Base-by-base conservation (phyloP, 192 early-diverging fungal species). In the Thamnidium elegans region DNA sequence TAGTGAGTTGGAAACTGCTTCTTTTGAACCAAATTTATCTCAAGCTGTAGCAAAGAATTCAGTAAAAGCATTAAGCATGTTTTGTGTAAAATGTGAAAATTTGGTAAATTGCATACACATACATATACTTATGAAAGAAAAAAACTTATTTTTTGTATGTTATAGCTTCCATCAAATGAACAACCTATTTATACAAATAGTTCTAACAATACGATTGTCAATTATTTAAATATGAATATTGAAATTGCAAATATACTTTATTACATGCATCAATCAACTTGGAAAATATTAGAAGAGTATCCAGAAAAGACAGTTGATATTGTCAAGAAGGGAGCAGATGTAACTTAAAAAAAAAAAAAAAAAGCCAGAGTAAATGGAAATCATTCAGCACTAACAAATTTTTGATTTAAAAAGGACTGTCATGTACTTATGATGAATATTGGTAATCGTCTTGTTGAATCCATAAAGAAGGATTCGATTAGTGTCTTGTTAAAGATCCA, bases 1-100 rank as follows among this genome's bases (percentile, higher is more conserved):
- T 55, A 87, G 86, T 50, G 88, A 90, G 66, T 64, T 90, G 30
- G 84, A 89, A 42, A 76, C 72, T 23, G 84, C 80, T 3, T 87
- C 86, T 62, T 86, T 90, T 68, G 88, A 89, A 63, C 54, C 71
- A 4, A 58, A 73, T 14, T 61, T 90, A 13, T 20, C 84, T 10
- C 68, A 78, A 55, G 50, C 71, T 13, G 75, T 89, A 0, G 64
- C 78, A 7, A 81, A 80, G 23, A 87, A 89, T 63, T 79, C 72
- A 4, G 56, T 67, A 26, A 87, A 86, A 63, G 79, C 86, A 11
- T 50, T 87, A 43, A 87, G 76, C 53, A 80, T 84, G 78, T 89
- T 77, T 72, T 61, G 75, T 48, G 68, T 67, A 4, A 86, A 88
- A 62, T 78, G 79, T 20, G 84, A 87, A 62, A 67, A 73, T 23